Base-by-base conservation (phyloP, 2,329 filamentous ascomycete species). In the Neopestalotiopsis sp. region DNA sequence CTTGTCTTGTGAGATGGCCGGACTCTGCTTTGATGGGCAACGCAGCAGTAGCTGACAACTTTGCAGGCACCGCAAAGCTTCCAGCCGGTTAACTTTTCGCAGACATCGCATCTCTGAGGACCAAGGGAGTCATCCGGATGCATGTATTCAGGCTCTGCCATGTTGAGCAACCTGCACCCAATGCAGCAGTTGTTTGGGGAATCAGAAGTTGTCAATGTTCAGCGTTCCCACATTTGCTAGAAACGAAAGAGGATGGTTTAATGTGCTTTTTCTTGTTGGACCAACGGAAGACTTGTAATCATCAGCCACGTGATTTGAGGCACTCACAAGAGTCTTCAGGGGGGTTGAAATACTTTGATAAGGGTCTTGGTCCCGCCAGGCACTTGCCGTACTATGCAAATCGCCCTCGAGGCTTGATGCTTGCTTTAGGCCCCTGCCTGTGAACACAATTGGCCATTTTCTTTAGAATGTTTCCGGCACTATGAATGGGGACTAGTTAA, bases 31-130 rank as follows among this genome's bases (percentile, higher is more conserved):
- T 87, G 84, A 73, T 87, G 84, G 1, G 82, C 79, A 14, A 74
- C 73, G 63, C 79, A 74, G 75, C 86, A 88, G 76, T 88, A 88
- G 53, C 75, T 74, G 65, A 82, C 76, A 1, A 79, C 80, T 57
- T 77, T 79, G 75, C 85, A 88, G 5, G 74, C 79, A 4, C 75
- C 69, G 71, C 85, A 88, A 65, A 75, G 78, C 4, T 75, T 73
- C 38, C 83, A 53, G n/a, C 28, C 32, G n/a, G 38, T 10, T 12
- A 13, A 6, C 24, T 45, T 32, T 3, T n/a, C 6, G 42, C 62
- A 65, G 9, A 65, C 62, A 17, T 14, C 1, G 28, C 62, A 65
- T 24, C 42, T 28, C 42, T 65, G 61, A 38, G 61, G 34, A 1
- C 24, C 61, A 14, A 62, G 61, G 34, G 24, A 28, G 24, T 28